phyloP scores from a whole-genome alignment of 2,329 filamentous ascomycete species.

The Beauveria caledonica region DNA sequence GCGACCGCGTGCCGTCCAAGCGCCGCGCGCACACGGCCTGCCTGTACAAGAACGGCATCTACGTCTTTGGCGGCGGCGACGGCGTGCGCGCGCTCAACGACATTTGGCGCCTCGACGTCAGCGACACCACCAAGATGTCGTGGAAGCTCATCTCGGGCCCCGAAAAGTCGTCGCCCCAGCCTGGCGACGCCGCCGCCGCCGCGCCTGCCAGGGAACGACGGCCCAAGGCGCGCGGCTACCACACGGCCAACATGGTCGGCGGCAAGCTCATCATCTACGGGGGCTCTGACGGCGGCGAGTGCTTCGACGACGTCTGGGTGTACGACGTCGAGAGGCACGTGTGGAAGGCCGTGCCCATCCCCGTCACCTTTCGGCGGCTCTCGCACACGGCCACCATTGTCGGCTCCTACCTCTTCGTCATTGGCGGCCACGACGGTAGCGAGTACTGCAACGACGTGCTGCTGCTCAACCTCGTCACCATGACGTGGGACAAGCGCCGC shows the following conservation, averaged over 20 bases:
- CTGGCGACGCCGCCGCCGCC: slow-evolving; percentile 18
- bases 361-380: slow-evolving; percentile 53
- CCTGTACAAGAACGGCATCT: slow-evolving; percentile 62
- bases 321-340: slow-evolving; percentile 56
- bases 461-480: slow-evolving; percentile 61
- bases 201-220: slow-evolving; percentile 22
- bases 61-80: slow-evolving; percentile 64
- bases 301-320: slow-evolving; percentile 66
- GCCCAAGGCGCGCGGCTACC: slow-evolving; percentile 60
- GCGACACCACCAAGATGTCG: slow-evolving; percentile 57
- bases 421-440: slow-evolving; percentile 61
- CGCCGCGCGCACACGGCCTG: slow-evolving; percentile 63
- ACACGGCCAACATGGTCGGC: slow-evolving; percentile 66
- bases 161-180: slow-evolving; percentile 24
- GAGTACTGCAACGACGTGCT: slow-evolving; percentile 64
- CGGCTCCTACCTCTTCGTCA: slow-evolving; percentile 61
- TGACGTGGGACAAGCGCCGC: slow-evolving; percentile 62
- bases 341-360: slow-evolving; percentile 53
- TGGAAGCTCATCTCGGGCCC: slow-evolving; percentile 56
- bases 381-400: slow-evolving; percentile 63
- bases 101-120: slow-evolving; percentile 64
- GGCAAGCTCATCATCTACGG: slow-evolving; percentile 65
- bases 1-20: slow-evolving; percentile 51
- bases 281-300: slow-evolving; percentile 62
- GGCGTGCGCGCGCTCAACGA: slow-evolving; percentile 63